Evolutionary conservation across 805 yeast species (phyloP).

Genomic region (Komagataella populi): DNA sequence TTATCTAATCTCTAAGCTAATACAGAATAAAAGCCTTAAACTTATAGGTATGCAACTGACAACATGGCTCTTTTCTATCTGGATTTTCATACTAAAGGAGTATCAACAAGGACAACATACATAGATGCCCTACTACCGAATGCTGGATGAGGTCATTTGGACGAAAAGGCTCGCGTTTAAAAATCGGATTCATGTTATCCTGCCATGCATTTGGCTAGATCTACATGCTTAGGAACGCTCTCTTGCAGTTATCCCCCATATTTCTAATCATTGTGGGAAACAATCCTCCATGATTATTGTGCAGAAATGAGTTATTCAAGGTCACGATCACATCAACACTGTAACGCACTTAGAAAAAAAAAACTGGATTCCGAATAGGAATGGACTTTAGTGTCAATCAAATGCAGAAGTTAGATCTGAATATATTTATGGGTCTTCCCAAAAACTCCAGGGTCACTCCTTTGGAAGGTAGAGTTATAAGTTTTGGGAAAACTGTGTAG

Average conservation of each 20-base stretch:
- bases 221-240: not conserved
- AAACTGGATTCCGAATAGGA: not conserved
- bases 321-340: not conserved
- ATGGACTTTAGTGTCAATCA: not conserved
- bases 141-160: not conserved
- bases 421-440: no score
- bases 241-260: not conserved
- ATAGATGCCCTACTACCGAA: not conserved
- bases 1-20: no score
- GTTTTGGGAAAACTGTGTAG: no score
- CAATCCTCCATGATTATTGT: not conserved
- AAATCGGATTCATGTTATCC: not conserved
- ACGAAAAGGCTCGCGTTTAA: not conserved
- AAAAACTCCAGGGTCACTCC: no score
- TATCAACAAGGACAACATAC: not conserved
- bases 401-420: no score
- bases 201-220: not conserved
- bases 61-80: not conserved
- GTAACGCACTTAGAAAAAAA: no score
- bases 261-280: not conserved
- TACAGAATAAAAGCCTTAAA: not conserved
- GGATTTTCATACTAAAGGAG: not conserved
- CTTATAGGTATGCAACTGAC: not conserved
- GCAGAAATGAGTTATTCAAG: not conserved
- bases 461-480: no score